Evolutionary conservation across 2,329 filamentous ascomycete genomes (phyloP).

Genomic region (Alternaria gaisen): DNA sequence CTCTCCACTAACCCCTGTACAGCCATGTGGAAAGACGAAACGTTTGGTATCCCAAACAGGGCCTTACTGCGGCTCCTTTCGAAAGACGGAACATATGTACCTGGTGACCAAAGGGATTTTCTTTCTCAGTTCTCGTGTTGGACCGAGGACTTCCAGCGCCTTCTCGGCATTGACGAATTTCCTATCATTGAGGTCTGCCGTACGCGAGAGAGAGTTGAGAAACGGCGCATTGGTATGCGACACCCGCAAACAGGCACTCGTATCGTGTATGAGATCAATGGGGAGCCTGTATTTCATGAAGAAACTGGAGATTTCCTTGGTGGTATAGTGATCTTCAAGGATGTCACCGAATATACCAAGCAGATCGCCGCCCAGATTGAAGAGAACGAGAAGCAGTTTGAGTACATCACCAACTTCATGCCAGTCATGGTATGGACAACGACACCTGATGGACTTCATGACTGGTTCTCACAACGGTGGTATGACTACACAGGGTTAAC

Average conservation of each 20-base stretch:
- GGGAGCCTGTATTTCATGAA: conserved; percentile 73
- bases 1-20: not conserved
- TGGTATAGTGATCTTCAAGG: conserved; percentile 74
- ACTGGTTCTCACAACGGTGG: conserved; percentile 82
- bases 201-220: conserved; percentile 67
- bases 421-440: conserved; percentile 74
- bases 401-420: conserved; percentile 74
- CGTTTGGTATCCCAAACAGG: conserved; percentile 76
- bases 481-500: conserved; percentile 77
- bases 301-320: conserved; percentile 76
- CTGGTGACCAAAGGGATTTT: conserved; percentile 59
- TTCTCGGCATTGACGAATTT: conserved; percentile 67
- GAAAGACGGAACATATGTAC: conserved; percentile 48
- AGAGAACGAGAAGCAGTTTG: conserved; percentile 77
- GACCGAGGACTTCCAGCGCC: conserved; percentile 70
- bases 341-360: conserved; percentile 74
- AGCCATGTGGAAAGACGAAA: conserved; percentile 81
- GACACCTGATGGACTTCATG: conserved; percentile 69
- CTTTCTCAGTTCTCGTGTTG: conserved; percentile 69
- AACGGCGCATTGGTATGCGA: conserved; percentile 68
- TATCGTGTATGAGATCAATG: conserved; percentile 70
- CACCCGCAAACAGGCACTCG: conserved; percentile 62
- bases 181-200: conserved; percentile 72
- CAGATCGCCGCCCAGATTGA: conserved; percentile 75
- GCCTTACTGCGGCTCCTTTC: conserved; percentile 60